Evolutionary conservation across 1,284 basidiomycete genomes (phyloP).

Genomic region (Grifola frondosa): DNA sequence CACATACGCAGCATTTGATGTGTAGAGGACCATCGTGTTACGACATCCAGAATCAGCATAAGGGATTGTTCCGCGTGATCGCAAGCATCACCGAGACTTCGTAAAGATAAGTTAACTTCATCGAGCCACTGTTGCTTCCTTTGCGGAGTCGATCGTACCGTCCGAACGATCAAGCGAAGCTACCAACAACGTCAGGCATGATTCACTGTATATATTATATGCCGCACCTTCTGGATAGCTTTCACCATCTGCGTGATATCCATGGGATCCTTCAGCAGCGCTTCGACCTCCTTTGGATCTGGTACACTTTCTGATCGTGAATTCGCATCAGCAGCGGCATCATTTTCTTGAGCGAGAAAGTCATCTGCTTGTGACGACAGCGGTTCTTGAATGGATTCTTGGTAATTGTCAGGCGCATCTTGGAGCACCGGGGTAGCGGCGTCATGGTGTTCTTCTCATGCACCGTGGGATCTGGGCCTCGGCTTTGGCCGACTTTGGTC

Average conservation of each 20-base stretch:
- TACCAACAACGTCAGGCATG: no score
- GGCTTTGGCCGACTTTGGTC: no score
- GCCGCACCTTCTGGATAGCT: conserved; percentile 1
- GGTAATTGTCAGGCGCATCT: no score
- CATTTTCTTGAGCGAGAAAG: neutral
- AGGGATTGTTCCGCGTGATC: neutral
- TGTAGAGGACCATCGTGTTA: conserved; percentile 6
- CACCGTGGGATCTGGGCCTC: no score
- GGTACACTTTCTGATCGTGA: no score
- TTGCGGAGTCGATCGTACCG: conserved; percentile 2
- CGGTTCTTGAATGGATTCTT: no score
- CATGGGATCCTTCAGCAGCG: no score
- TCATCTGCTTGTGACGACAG: no score
- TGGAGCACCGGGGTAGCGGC: no score
- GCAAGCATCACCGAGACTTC: neutral
- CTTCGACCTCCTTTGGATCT: no score
- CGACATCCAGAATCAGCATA: conserved; percentile 6
- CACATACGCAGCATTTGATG: conserved; percentile 6
- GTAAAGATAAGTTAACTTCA: neutral
- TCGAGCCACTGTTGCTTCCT: neutral
- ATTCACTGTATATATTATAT: neutral
- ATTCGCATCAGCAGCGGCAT: no score
- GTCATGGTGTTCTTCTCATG: no score
- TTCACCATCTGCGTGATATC: neutral
- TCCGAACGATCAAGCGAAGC: conserved; percentile 3